Percentiles rank a stretch among this genome's conserved stretches.
These are phyloP conservation scores for Cercis canadensis DNA, from an alignment of 306 rosid species.

Conservation along the genomic window DNA sequence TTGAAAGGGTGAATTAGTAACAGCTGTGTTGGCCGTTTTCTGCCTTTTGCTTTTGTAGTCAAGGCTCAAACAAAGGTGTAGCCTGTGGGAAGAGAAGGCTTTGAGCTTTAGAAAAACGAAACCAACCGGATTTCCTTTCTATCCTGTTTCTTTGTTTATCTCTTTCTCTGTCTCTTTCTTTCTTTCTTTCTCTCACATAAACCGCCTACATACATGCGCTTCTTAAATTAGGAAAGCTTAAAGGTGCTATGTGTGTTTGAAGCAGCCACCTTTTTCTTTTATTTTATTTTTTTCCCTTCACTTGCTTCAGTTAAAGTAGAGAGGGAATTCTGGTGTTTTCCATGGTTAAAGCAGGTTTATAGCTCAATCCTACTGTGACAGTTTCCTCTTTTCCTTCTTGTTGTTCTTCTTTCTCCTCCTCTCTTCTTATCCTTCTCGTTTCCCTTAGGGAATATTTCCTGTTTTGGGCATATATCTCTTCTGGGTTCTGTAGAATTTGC, in stretches of 20 bases:
- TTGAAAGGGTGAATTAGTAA: conserved; percentile 52
- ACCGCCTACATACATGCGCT: conserved; percentile 58
- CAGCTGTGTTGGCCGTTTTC: conserved; percentile 74
- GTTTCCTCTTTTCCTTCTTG: conserved; percentile 50
- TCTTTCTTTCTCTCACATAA: conserved; percentile 43
- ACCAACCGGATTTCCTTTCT: conserved; percentile 47
- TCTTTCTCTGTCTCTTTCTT: conserved; percentile 31
- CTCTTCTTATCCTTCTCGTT: conserved; percentile 8
- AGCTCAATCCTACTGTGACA: conserved; percentile 51
- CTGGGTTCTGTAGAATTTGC: conserved; percentile 38
- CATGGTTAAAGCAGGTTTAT: conserved; percentile 73
- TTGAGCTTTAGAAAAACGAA: conserved; percentile 41
- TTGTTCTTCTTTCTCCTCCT: conserved; percentile 23
- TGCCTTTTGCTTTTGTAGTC: conserved; percentile 90
- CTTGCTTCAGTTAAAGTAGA: conserved; percentile 79
- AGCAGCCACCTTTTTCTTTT: conserved; percentile 64
- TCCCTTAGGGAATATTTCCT: background rate
- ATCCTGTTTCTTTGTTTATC: conserved; percentile 44
- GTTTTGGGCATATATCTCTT: conserved; percentile 44
- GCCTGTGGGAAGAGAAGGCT: conserved; percentile 28
- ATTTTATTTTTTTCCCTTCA: conserved; percentile 28
- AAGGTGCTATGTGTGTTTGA: conserved; percentile 58
- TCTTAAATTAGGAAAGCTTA: conserved; percentile 54
- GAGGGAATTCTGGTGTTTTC: conserved; percentile 57
- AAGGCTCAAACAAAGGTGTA: conserved; percentile 72